Base-by-base conservation (phyloP, 768 basidiomycete species). In the Psilocybe cubensis region DNA sequence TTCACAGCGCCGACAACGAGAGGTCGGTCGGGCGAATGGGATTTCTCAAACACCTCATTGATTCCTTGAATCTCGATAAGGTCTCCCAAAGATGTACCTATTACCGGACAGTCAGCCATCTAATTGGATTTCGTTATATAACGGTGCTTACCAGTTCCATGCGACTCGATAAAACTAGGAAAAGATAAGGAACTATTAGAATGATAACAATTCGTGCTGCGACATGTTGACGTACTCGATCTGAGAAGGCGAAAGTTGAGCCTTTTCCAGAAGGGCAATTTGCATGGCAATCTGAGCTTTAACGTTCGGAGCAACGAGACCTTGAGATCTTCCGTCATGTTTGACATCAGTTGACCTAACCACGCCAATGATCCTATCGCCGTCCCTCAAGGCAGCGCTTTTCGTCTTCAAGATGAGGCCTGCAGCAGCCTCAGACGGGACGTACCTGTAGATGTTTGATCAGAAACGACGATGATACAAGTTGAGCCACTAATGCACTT, bases 51-150 rank as follows among this genome's bases (percentile, higher is more conserved):
- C 17, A 72, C 74, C 35, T 71, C 66, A 38, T 72, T 74, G 42
- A 76, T 71, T 2, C 68, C 74, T 60, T 74, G 68, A 41, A 74
- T 72, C 52, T 76, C 74, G 31, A 72, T 70, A 23, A 72, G 65
- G 52, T 76, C 74, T 9, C 74, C 74, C 5, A 76, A 61, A 35
- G 67, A 64, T 8, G 74, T 74, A 28, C 72, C 72, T 73, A 11
- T 31, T 31, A 2, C 31, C 18, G 20, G 53, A 29, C 10, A 10
- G 8, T 3, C 38, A 45, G 3, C 17, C n/a, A n/a, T n/a, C n/a
- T n/a, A n/a, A n/a, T n/a, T n/a, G n/a, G n/a, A n/a, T n/a, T n/a
- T n/a, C n/a, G n/a, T n/a, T n/a, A n/a, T n/a, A n/a, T n/a, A n/a
- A n/a, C n/a, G n/a, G n/a, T n/a, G n/a, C 52, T 14, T 56, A 69